These are phyloP conservation scores for Herpetospermum pedunculosum DNA, from an alignment of 306 rosid genomes.

Conservation along the genomic window DNA sequence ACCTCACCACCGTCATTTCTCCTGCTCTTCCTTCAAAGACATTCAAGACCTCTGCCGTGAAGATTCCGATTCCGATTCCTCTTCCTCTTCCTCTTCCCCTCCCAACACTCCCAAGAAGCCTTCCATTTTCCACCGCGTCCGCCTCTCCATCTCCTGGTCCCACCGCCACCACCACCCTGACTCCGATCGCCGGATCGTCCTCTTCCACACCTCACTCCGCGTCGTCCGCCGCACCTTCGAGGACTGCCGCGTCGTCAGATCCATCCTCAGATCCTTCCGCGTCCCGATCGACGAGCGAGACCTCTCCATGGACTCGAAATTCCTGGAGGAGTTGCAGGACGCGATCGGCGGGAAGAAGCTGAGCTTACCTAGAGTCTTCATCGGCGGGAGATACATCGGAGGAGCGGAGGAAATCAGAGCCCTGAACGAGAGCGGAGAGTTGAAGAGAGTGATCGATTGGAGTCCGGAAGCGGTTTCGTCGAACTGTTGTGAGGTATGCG, in stretches of 20 bases:
- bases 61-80: constrained; percentile 5
- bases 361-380: constrained; percentile 54
- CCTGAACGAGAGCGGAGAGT: constrained; percentile 52
- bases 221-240: constrained; percentile 71
- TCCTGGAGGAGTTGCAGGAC: constrained; percentile 39
- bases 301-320: constrained; percentile 51
- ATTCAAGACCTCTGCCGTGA: constrained; percentile 37
- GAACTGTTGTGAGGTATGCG: constrained; percentile 39
- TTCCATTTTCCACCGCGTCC: constrained; percentile 49
- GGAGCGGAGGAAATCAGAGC: constrained; percentile 52
- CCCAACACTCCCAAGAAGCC: constrained; percentile 35
- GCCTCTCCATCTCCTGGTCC: constrained; percentile 30
- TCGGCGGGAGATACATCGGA: constrained; percentile 49
- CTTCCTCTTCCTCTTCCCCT: constrained; percentile 17
- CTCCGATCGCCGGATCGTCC: too few relatives aligned
- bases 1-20: constrained; percentile 11
- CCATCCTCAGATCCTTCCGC: constrained; percentile 45
- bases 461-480: constrained; percentile 31
- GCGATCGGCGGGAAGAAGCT: constrained; percentile 28
- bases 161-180: too few relatives aligned
- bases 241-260: constrained; percentile 48
- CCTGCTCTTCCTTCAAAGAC: constrained; percentile 67
- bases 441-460: constrained; percentile 37
- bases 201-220: too few relatives aligned
- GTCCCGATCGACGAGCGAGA: constrained; percentile 77